A percentile compares a stretch with the other conserved stretches of the same genome.
Conservation (phyloP, 768 basidiomycete species). For the Hortiboletus campestris region DNA sequence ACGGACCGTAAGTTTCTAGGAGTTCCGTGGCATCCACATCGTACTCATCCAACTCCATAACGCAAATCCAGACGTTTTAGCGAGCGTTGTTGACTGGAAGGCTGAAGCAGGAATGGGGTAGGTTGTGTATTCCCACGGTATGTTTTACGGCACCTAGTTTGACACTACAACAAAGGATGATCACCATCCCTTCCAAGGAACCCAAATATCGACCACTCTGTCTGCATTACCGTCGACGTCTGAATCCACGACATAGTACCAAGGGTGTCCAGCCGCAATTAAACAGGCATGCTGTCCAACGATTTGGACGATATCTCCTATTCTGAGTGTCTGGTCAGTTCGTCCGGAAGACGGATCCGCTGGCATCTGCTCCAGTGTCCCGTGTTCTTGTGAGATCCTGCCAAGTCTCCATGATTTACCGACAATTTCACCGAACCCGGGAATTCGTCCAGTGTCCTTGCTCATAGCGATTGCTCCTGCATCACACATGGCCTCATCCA, state of each 20-base stretch:
- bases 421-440: constrained; percentile 70
- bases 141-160: not conserved
- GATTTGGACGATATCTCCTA: constrained; percentile 68
- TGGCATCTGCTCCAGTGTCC: constrained; percentile 51
- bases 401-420: constrained; percentile 62
- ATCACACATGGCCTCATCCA: constrained; percentile 80
- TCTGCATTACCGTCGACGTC: constrained; percentile 45
- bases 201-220: constrained; percentile 76
- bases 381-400: constrained; percentile 79
- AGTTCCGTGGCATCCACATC: constrained; percentile 87
- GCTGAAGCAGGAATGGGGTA: not conserved
- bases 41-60: constrained; percentile 64
- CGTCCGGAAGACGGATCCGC: constrained; percentile 6
- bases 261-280: constrained; percentile 74
- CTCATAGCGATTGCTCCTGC: constrained; percentile 85
- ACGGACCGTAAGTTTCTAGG: constrained; percentile 87
- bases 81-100: not conserved
- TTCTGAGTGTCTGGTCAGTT: constrained; percentile 34
- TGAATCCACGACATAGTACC: constrained; percentile 82
- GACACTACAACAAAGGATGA: not conserved
- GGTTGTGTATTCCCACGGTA: constrained; percentile 24
- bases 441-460: constrained; percentile 77
- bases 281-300: constrained; percentile 86
- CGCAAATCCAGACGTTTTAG: constrained; percentile 15
- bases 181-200: constrained; percentile 90